A percentile compares a stretch with the other conserved stretches of the same genome.
Evolutionary conservation across 1,284 basidiomycete genomes (phyloP).

Genomic region (Apiotrichum veenhuisii): DNA sequence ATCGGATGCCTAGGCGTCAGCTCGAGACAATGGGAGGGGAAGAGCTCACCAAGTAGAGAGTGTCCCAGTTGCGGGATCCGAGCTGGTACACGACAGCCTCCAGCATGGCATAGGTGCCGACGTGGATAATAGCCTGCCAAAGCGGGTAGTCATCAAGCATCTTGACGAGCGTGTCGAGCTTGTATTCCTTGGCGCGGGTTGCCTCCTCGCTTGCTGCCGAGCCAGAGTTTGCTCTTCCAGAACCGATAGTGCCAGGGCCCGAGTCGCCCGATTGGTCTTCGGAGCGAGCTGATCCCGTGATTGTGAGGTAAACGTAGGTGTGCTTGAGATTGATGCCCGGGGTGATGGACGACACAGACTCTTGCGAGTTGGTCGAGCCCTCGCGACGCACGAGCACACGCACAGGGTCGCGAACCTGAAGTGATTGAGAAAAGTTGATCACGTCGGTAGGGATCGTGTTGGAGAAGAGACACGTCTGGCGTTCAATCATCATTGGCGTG

Average conservation of each 20-base stretch:
- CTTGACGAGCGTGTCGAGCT: slow-evolving; percentile 89
- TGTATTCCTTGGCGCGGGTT: slow-evolving; percentile 90
- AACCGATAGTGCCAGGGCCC: slow-evolving; percentile 84
- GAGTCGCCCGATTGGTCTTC: slow-evolving; percentile 58
- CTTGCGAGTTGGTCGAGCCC: slow-evolving; percentile 58
- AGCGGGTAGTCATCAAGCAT: slow-evolving; percentile 73
- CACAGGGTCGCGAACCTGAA: slow-evolving; percentile 83
- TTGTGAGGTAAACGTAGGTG: slow-evolving; percentile 87
- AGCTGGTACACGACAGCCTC: slow-evolving; percentile 86
- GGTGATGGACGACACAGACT: slow-evolving; percentile 47
- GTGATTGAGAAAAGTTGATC: slow-evolving; percentile 53
- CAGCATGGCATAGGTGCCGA: slow-evolving; percentile 76
- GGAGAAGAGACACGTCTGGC: slow-evolving; percentile 92
- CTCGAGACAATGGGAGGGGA: slow-evolving; percentile 27
- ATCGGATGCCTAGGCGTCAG: slow-evolving; percentile 53
- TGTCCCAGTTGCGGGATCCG: slow-evolving; percentile 76
- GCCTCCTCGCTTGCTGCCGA: slow-evolving; percentile 67
- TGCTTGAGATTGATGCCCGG: slow-evolving; percentile 72
- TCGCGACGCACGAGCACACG: slow-evolving; percentile 94
- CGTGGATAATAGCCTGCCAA: slow-evolving; percentile 79
- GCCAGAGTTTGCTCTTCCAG: slow-evolving; percentile 57
- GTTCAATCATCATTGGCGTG: slow-evolving; percentile 54
- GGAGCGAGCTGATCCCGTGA: slow-evolving; percentile 71
- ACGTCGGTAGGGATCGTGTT: slow-evolving; percentile 57
- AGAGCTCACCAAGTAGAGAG: slow-evolving; percentile 59